Evolutionary conservation across 1,139 yeast genomes (phyloP).

Genomic region (Pichia sp.): DNA sequence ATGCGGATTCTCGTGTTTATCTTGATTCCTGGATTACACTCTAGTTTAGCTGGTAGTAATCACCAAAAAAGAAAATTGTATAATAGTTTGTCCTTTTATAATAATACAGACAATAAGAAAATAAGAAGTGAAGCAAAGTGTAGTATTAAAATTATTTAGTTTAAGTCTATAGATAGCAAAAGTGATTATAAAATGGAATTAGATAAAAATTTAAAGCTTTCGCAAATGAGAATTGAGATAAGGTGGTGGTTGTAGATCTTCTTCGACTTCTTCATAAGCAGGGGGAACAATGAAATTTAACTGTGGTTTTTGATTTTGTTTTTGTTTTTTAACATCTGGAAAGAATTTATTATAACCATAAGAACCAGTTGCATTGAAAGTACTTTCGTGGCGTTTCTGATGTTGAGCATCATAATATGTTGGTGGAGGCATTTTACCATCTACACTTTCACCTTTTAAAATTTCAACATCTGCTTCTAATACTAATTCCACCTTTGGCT

Average conservation of each 20-base stretch:
- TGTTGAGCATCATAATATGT: slow-evolving; percentile 16
- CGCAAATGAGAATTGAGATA: slow-evolving; percentile 1
- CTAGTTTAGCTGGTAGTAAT: slow-evolving; percentile 8
- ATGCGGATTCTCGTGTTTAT: slow-evolving; percentile 14
- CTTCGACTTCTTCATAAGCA: slow-evolving; percentile 18
- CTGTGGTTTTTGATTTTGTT: slow-evolving; percentile 7
- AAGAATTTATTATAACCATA: neutral
- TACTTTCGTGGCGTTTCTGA: neutral
- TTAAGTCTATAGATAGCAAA: neutral
- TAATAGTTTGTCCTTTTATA: neutral
- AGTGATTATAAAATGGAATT: neutral
- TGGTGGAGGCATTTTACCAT: slow-evolving; percentile 26
- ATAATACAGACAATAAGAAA: too few species aligned
- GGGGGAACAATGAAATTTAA: slow-evolving; percentile 18
- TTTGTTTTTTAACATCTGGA: neutral
- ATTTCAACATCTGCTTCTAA: slow-evolving; percentile 22
- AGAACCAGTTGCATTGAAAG: neutral
- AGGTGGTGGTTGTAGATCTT: slow-evolving; percentile 13
- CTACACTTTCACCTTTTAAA: slow-evolving; percentile 20
- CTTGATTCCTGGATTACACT: slow-evolving; percentile 30
- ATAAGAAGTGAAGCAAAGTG: too few species aligned
- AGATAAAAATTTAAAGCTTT: too few species aligned
- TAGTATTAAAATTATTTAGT: too few species aligned
- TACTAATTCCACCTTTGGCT: slow-evolving; percentile 25
- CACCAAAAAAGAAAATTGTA: neutral